These are phyloP conservation scores for Gaultheria prostrata DNA, from an alignment of 148 eudicot genomes.

Conservation along the genomic window DNA sequence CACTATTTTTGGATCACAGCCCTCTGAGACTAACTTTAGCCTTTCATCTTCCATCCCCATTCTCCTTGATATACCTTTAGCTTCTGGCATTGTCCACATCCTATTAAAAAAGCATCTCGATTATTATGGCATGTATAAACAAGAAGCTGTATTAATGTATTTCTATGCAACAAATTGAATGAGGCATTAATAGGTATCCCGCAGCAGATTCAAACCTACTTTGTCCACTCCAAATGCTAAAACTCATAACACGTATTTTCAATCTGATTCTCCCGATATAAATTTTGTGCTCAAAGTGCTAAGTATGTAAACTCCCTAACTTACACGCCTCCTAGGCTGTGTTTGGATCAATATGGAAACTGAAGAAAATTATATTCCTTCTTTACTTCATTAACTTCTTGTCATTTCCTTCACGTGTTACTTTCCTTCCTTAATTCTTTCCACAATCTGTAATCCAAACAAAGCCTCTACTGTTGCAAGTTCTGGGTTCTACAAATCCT, in stretches of 20 bases:
- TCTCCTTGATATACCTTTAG: constrained; percentile 51
- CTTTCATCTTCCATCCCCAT: constrained; percentile 48
- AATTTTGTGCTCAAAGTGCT: not conserved
- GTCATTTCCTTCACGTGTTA: not conserved
- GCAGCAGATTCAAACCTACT: not conserved
- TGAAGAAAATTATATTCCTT: not conserved
- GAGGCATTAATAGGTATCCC: not conserved
- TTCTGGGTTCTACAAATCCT: not conserved
- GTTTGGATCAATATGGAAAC: not conserved
- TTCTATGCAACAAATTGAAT: not conserved
- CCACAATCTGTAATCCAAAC: not conserved
- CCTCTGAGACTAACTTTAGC: constrained; percentile 53
- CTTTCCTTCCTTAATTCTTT: not conserved
- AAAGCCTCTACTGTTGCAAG: not conserved
- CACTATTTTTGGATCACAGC: constrained; percentile 44
- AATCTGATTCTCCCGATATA: not conserved
- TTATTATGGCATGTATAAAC: constrained; percentile 5
- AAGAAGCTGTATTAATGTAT: not conserved
- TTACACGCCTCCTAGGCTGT: not conserved
- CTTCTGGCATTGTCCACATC: constrained; percentile 76
- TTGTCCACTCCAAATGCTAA: not conserved
- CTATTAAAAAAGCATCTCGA: constrained; percentile 26
- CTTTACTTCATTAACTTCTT: not conserved
- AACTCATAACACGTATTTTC: not conserved
- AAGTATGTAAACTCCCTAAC: not conserved